These are phyloP conservation scores for Lichenothelia convexa DNA, from an alignment of 495 filamentous ascomycete genomes.

Conservation along the genomic window DNA sequence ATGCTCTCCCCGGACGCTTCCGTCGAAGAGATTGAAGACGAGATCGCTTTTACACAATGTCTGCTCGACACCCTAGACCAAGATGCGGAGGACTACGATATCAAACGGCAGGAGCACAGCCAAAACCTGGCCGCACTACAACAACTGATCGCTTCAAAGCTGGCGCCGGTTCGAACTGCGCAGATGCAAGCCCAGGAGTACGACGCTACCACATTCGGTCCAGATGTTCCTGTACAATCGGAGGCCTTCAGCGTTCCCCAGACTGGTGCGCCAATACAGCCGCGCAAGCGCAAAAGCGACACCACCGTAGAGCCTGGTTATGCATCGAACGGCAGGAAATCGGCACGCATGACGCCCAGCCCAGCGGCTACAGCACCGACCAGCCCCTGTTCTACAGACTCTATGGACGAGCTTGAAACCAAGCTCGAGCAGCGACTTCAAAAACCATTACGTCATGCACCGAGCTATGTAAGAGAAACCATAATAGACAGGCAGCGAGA, in stretches of 20 bases:
- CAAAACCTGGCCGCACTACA: background rate
- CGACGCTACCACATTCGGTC: too few species aligned
- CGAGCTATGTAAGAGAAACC: background rate
- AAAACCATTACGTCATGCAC: background rate
- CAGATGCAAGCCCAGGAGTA: too few species aligned
- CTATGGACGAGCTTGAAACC: background rate
- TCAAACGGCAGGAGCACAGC: constrained; percentile 1
- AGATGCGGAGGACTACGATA: constrained; percentile 10
- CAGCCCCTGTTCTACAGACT: constrained; percentile 1
- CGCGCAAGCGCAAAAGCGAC: background rate
- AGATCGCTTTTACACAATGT: constrained; percentile 10
- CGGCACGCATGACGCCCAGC: constrained; percentile 1
- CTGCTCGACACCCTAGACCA: constrained; percentile 11
- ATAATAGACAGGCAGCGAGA: background rate
- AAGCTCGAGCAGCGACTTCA: background rate
- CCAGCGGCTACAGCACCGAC: background rate
- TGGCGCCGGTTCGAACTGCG: too few species aligned
- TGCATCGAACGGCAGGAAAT: background rate
- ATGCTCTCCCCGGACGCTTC: constrained; percentile 6
- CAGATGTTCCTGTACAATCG: too few species aligned
- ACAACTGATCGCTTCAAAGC: too few species aligned
- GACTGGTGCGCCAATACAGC: background rate
- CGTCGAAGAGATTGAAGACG: constrained; percentile 13
- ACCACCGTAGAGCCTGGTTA: background rate
- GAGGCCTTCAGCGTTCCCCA: too few species aligned